These are phyloP conservation scores for Actinidia arguta DNA, from an alignment of 179 eudicot species.

Conservation along the genomic window DNA sequence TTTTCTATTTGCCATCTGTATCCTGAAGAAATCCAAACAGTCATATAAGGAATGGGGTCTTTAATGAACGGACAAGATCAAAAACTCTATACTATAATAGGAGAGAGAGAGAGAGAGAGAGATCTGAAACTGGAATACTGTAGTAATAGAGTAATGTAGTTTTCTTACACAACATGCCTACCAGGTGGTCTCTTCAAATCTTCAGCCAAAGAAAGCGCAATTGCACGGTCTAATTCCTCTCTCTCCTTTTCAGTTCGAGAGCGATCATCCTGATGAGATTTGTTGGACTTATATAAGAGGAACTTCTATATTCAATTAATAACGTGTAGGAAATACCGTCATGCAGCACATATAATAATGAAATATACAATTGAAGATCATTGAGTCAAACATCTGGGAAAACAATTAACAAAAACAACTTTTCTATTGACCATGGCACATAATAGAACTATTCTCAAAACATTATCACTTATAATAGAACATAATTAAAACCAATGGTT, in stretches of 20 bases:
- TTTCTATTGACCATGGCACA: not conserved
- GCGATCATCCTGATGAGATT: conserved; percentile 67
- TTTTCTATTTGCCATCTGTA: conserved; percentile 53
- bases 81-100: not conserved
- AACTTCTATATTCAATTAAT: not conserved
- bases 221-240: conserved; percentile 78
- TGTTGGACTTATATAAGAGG: conserved; percentile 5
- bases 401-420: not conserved
- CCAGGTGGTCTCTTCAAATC: conserved; percentile 72
- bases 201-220: conserved; percentile 77
- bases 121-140: not conserved
- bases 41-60: not conserved
- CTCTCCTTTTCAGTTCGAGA: conserved; percentile 60
- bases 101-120: not conserved
- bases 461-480: no score
- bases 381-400: not conserved
- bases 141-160: not conserved
- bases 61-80: not conserved
- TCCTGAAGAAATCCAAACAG: conserved; percentile 39
- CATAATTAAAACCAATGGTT: not conserved
- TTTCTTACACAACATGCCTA: conserved; percentile 22
- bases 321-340: not conserved
- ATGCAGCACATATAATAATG: not conserved
- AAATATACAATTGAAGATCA: conserved; percentile 1
- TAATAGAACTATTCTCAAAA: no score